phyloP scores from a whole-genome alignment of 805 yeast species.

The Blastobotrys americana region DNA sequence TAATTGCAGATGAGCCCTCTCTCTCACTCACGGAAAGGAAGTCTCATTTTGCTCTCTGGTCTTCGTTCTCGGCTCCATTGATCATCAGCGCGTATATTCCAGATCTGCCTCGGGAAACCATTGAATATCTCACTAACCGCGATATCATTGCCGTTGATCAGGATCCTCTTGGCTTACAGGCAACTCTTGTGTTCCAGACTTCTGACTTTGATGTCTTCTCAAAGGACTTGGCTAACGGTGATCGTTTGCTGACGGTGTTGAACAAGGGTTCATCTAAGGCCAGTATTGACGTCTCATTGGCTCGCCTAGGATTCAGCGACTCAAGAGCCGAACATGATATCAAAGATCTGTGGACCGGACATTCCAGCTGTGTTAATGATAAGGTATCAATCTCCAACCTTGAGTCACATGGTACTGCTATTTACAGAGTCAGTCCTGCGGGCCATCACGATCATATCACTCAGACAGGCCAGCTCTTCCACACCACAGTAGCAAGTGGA shows the following conservation, averaged over 20 bases:
- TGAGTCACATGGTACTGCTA: constrained; percentile 1
- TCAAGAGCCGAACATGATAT: neutral
- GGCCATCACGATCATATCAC: neutral
- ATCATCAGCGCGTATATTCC: constrained; percentile 7
- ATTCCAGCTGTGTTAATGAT: neutral
- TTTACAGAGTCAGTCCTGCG: constrained; percentile 1
- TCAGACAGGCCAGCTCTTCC: constrained; percentile 3
- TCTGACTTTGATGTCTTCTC: neutral
- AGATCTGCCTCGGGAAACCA: neutral
- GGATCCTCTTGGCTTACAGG: constrained; percentile 3
- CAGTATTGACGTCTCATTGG: neutral
- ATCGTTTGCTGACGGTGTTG: constrained; percentile 3
- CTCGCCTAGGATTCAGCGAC: neutral
- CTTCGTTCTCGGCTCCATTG: constrained; percentile 25
- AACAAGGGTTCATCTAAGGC: neutral
- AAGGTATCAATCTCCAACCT: neutral
- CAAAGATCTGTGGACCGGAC: constrained; percentile 2
- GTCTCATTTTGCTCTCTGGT: constrained; percentile 28
- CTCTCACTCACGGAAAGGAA: constrained; percentile 23
- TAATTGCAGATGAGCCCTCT: constrained; percentile 26
- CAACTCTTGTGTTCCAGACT: neutral
- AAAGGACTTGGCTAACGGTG: constrained; percentile 2
- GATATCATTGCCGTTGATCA: constrained; percentile 5
- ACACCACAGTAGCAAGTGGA: neutral
- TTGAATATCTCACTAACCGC: constrained; percentile 1